Percentiles rank a stretch among this genome's conserved stretches.
These are phyloP conservation scores for Naganishia cerealis DNA, from an alignment of 1,284 basidiomycete species.

Conservation along the genomic window DNA sequence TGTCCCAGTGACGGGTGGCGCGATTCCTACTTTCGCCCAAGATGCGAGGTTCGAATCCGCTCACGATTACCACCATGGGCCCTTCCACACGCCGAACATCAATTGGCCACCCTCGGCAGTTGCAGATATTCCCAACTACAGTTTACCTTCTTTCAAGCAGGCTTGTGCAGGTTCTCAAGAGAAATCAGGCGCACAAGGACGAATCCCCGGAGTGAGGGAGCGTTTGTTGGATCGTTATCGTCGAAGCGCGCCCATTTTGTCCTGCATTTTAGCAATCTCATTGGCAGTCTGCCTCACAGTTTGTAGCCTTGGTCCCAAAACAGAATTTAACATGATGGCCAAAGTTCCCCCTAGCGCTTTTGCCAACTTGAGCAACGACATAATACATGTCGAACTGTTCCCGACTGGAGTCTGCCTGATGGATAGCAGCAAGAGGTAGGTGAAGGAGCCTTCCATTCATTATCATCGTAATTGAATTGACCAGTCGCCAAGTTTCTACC, in stretches of 20 bases:
- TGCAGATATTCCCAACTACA: not conserved
- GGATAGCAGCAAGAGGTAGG: not conserved
- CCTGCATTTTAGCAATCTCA: not conserved
- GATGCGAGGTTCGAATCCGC: not conserved
- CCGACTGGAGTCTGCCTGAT: not conserved
- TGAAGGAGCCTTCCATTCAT: not conserved
- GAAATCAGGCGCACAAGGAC: not conserved
- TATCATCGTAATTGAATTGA: not conserved
- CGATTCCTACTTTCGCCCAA: not conserved
- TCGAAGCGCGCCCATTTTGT: not conserved
- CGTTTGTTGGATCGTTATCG: conserved; percentile 9
- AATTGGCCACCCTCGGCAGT: not conserved
- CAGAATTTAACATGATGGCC: not conserved
- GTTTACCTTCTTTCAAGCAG: conserved; percentile 9
- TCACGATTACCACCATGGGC: not conserved
- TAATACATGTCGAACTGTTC: conserved; percentile 3
- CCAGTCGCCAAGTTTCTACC: not conserved
- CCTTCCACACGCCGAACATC: not conserved
- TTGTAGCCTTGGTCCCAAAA: not conserved
- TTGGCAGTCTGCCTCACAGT: conserved; percentile 5
- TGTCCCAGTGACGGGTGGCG: not conserved
- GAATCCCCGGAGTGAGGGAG: not conserved
- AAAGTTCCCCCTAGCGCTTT: conserved; percentile 1
- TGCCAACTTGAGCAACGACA: not conserved
- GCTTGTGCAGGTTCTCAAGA: not conserved